Percentiles rank a stretch among this genome's conserved stretches.
Evolutionary conservation across 2,329 filamentous ascomycete genomes (phyloP).

Genomic region (Keithomyces neogunnii): DNA sequence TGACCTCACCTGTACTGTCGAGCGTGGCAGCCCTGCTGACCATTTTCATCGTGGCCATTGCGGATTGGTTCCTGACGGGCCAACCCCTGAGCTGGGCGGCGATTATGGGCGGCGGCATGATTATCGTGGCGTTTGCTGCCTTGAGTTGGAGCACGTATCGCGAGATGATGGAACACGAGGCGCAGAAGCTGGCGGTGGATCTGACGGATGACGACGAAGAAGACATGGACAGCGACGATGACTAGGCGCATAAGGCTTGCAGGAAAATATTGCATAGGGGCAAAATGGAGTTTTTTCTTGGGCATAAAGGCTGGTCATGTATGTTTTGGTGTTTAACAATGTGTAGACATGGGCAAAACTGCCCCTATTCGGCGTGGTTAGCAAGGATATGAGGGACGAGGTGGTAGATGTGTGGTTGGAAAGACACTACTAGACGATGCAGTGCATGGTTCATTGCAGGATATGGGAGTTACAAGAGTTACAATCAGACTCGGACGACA

Average conservation of each 20-base stretch:
- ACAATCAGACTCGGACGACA: no score
- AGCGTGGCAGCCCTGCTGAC: constrained; percentile 90
- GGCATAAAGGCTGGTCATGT: constrained; percentile 28
- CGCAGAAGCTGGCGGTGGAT: constrained; percentile 43
- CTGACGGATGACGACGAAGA: constrained; percentile 39
- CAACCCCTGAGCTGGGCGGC: constrained; percentile 66
- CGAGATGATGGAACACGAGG: constrained; percentile 81
- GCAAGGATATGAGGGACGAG: no score
- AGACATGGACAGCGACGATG: constrained; percentile 16
- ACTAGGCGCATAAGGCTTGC: neutral
- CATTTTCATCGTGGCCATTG: constrained; percentile 91
- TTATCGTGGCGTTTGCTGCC: constrained; percentile 80
- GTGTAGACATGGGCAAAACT: no score
- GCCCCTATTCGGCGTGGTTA: no score
- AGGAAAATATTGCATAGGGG: neutral
- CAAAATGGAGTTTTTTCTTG: constrained; percentile 22
- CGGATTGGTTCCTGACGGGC: constrained; percentile 81
- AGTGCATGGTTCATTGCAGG: no score
- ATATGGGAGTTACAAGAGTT: no score
- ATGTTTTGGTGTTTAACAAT: no score
- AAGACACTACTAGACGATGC: no score
- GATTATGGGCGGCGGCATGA: constrained; percentile 74
- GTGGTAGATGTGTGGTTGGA: no score
- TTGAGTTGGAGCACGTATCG: constrained; percentile 86
- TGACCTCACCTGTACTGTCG: constrained; percentile 86